Conservation (phyloP, 352 stramenopile species). For the Globisporangium abappressorium region DNA sequence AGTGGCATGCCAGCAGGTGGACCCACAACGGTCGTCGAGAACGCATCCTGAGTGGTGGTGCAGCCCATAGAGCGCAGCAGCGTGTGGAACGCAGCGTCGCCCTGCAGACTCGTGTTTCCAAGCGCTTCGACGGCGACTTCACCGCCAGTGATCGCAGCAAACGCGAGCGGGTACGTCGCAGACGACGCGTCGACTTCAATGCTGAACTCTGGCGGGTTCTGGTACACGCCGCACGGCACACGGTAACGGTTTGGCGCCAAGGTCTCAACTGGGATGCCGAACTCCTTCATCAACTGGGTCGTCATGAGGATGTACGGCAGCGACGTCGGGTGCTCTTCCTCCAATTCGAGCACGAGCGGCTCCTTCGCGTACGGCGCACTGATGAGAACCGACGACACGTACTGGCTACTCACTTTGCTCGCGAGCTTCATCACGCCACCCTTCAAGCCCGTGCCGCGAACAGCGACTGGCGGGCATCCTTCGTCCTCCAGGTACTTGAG, state of each 20-base stretch:
- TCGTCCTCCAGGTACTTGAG: slow-evolving; percentile 64
- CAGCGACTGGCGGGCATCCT: slow-evolving; percentile 71
- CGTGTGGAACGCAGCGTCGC: slow-evolving; percentile 94
- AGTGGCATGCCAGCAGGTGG: slow-evolving; percentile 71
- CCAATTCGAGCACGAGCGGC: slow-evolving; percentile 87
- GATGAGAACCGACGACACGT: slow-evolving; percentile 96
- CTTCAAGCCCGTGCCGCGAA: slow-evolving; percentile 67
- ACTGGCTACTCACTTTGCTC: slow-evolving; percentile 94
- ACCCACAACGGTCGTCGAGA: slow-evolving; percentile 68
- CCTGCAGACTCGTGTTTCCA: slow-evolving; percentile 92
- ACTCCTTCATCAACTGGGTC: slow-evolving; percentile 96
- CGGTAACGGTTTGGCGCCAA: slow-evolving; percentile 71
- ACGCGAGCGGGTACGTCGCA: slow-evolving; percentile 96
- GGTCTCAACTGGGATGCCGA: slow-evolving; percentile 93
- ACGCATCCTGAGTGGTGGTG: slow-evolving; percentile 53
- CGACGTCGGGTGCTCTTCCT: slow-evolving; percentile 95
- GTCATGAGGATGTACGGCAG: slow-evolving; percentile 95
- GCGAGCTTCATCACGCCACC: slow-evolving; percentile 84
- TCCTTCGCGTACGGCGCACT: slow-evolving; percentile 86
- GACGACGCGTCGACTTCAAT: slow-evolving; percentile 96
- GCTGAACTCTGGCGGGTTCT: slow-evolving; percentile 61
- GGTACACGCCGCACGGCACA: slow-evolving; percentile 69
- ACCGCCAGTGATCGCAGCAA: slow-evolving; percentile 95
- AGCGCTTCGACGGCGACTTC: slow-evolving; percentile 93
- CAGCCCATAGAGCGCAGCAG: slow-evolving; percentile 79